Conservation (phyloP, 2,329 filamentous ascomycete genomes). For the Colletotrichum tropicale region DNA sequence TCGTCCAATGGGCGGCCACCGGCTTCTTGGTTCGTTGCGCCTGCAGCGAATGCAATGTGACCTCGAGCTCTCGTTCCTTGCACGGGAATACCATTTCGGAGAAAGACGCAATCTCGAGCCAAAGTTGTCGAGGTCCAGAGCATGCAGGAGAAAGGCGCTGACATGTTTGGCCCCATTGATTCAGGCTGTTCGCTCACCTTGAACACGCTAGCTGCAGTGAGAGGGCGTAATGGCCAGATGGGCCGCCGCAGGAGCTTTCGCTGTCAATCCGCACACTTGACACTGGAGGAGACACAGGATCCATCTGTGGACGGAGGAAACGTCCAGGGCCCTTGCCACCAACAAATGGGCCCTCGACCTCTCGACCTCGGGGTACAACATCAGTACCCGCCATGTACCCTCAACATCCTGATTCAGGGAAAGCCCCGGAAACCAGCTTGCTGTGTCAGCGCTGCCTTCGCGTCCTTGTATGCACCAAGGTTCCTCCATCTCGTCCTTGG, state of each 20-base stretch:
- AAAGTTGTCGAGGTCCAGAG: not conserved
- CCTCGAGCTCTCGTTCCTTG: not conserved
- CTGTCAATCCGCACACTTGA: not conserved
- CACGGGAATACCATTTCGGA: not conserved
- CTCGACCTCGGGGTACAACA: not conserved
- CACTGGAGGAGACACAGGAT: not conserved
- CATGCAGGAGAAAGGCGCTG: not conserved
- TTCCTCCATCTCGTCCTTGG: not conserved
- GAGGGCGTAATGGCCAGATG: not conserved
- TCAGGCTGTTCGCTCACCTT: not conserved
- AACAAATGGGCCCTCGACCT: not conserved
- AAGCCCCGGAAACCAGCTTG: not conserved
- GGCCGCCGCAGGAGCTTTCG: not conserved
- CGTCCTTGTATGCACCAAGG: not conserved
- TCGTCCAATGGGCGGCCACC: not conserved
- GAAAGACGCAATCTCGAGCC: not conserved
- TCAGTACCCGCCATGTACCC: slow-evolving; percentile 4
- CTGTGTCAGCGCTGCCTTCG: not conserved
- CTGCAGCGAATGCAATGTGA: not conserved
- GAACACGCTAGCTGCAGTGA: slow-evolving; percentile 8
- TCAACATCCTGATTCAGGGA: not conserved
- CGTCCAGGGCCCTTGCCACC: not conserved
- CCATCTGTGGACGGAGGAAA: not conserved
- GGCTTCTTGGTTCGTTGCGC: not conserved
- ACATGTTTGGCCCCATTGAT: not conserved